These are phyloP conservation scores for Parachaetomium inaequale DNA, from an alignment of 495 filamentous ascomycete species.

Conservation along the genomic window DNA sequence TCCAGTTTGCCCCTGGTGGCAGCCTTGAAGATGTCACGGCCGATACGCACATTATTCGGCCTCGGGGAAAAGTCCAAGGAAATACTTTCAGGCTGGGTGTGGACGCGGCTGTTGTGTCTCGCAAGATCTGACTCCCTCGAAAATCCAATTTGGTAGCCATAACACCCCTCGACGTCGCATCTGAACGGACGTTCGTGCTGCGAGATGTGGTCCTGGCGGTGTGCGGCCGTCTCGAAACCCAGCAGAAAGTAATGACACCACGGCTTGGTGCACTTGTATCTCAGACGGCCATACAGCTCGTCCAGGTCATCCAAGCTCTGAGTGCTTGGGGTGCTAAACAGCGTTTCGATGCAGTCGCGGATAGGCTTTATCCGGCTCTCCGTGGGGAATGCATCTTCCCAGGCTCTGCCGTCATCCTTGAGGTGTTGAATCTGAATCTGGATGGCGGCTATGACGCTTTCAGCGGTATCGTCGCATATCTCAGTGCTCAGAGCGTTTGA, in stretches of 20 bases:
- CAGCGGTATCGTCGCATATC: neutral
- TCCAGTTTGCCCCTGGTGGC: neutral
- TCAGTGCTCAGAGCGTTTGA: neutral
- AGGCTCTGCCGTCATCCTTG: neutral
- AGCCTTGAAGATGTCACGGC: neutral
- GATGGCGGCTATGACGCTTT: no score
- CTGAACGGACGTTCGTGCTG: constrained; percentile 5
- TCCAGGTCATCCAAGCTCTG: neutral
- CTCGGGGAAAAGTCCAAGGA: neutral
- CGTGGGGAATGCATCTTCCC: neutral
- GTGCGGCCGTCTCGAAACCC: neutral
- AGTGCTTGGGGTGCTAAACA: neutral
- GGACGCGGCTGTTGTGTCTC: neutral
- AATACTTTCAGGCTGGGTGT: neutral
- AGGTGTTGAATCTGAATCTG: neutral
- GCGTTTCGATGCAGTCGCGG: neutral
- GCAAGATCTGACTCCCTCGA: neutral
- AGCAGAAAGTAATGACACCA: neutral
- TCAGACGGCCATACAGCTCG: neutral
- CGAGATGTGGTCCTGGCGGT: neutral
- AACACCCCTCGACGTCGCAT: neutral
- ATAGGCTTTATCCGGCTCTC: neutral
- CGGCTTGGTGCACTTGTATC: neutral
- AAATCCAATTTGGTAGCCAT: neutral
- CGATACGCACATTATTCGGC: neutral